Evolutionary conservation across 495 filamentous ascomycete genomes (phyloP), one percentile per base, ranked within the genome.

Genomic region (Geoglossum glabrum): DNA sequence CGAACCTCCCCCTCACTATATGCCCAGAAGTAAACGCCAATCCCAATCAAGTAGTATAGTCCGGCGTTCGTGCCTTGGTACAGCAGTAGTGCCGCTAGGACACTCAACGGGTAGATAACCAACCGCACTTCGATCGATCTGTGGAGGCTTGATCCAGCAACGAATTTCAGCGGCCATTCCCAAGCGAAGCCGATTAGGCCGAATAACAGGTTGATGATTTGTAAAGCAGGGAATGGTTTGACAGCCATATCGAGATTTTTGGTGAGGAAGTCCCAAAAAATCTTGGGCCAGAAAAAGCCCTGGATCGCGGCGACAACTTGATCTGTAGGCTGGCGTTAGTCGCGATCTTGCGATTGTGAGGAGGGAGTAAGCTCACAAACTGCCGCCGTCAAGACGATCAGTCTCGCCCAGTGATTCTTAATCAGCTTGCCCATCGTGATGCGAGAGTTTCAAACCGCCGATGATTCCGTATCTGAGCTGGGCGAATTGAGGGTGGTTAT

Each of bases 281-380:
- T 80, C 73, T 99, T 99, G 57, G 93, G 93, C 90, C 90, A 99
- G 78, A 97, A 93, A 79, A 87, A 95, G 64, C 80, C 84, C 72
- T 88, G 76, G 55, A 99, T 69, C 0, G 83, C 80, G 60, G 88
- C 87, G 61, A 79, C 84, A 57, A 95, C 65, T 81, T 99, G 93
- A 66, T 94, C 88, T 87, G 64, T 50, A 52, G 28, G 54, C 40
- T 51, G 19, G 57, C 59, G 67, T 76, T 69, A 70, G 71, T 33
- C 6, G 28, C 1, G 49, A 2, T 52, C 49, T 28, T 27, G 49
- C 49, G 49, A 15, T 52, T 5, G 10, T 3, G 23, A 27, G 6
- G 49, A 26, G 1, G 40, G 40, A 49, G 31, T 45, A 55, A 36
- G 80, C 86, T 9, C 82, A 94, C 86, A 96, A 47, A 73, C 70